Conservation (phyloP, 192 early-diverging fungal species). For the Lobosporangium transversale region DNA sequence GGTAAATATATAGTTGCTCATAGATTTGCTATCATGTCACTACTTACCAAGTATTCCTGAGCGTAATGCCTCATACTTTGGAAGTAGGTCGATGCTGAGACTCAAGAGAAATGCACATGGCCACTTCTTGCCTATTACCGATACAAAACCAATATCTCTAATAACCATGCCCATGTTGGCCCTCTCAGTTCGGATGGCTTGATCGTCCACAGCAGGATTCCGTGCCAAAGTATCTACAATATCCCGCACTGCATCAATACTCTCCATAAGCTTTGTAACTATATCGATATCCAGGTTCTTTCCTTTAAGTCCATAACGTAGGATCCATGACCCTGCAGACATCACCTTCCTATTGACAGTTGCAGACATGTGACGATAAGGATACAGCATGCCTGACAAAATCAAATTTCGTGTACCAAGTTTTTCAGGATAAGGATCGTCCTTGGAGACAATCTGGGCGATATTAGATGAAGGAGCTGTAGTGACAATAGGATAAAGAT, state of each 20-base stretch:
- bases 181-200: slow-evolving; percentile 8
- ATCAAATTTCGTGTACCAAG: slow-evolving; percentile 57
- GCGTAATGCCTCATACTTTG: slow-evolving; percentile 40
- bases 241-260: slow-evolving; percentile 15
- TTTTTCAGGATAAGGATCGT: slow-evolving; percentile 38
- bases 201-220: slow-evolving; percentile 5
- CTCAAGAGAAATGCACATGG: slow-evolving; percentile 57
- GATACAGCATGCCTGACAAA: slow-evolving; percentile 67
- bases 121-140: slow-evolving; percentile 67
- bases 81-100: slow-evolving; percentile 56
- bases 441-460: slow-evolving; percentile 29
- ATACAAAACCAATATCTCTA: slow-evolving; percentile 62
- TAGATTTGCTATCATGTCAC: too few relatives aligned
- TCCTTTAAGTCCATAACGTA: slow-evolving; percentile 74
- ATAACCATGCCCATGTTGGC: slow-evolving; percentile 67
- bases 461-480: slow-evolving; percentile 14
- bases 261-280: slow-evolving; percentile 48
- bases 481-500: slow-evolving; percentile 30
- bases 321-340: slow-evolving; percentile 58
- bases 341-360: slow-evolving; percentile 58
- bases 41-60: slow-evolving; percentile 18
- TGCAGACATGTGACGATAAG: slow-evolving; percentile 56
- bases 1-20: too few relatives aligned
- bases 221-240: slow-evolving; percentile 13
- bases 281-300: slow-evolving; percentile 53